phyloP scores from a whole-genome alignment of 192 early-diverging fungal species.

The Umbelopsis sp. region DNA sequence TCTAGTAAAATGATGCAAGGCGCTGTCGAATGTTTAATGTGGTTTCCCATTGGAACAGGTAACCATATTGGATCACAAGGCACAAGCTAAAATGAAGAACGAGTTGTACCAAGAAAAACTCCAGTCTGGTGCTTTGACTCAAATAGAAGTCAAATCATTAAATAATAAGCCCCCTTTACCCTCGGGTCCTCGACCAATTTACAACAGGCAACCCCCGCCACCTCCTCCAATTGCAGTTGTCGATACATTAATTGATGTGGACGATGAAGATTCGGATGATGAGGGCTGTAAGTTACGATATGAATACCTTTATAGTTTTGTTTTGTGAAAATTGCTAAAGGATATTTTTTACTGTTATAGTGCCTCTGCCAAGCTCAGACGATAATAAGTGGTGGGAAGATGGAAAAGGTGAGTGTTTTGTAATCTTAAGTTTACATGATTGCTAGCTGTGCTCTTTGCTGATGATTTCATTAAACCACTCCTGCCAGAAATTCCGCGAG shows the following conservation, averaged over 20 bases:
- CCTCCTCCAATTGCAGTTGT: constrained; percentile 8
- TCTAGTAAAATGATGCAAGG: too few relatives aligned
- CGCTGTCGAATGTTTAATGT: too few relatives aligned
- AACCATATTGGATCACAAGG: constrained; percentile 44
- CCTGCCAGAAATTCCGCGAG: neutral
- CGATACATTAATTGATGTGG: constrained; percentile 29
- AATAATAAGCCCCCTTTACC: constrained; percentile 15
- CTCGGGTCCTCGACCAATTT: constrained; percentile 7
- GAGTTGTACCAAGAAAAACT: constrained; percentile 51
- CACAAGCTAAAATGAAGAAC: constrained; percentile 49
- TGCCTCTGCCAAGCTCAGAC: constrained; percentile 55
- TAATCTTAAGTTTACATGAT: neutral
- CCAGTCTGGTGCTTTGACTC: neutral
- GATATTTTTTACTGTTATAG: constrained; percentile 24
- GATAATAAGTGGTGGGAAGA: constrained; percentile 58
- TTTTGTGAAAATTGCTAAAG: neutral
- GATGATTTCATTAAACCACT: neutral
- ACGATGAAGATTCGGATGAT: constrained; percentile 16
- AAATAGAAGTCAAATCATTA: neutral
- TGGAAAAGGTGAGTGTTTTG: constrained; percentile 19
- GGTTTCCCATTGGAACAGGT: constrained; percentile 29
- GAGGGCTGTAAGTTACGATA: constrained; percentile 2
- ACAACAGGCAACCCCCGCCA: neutral
- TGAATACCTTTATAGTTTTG: neutral
- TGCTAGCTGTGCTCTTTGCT: neutral